Evolutionary conservation across 371 early-diverging fungal genomes (phyloP).

Genomic region (Rhizomucor miehei): DNA sequence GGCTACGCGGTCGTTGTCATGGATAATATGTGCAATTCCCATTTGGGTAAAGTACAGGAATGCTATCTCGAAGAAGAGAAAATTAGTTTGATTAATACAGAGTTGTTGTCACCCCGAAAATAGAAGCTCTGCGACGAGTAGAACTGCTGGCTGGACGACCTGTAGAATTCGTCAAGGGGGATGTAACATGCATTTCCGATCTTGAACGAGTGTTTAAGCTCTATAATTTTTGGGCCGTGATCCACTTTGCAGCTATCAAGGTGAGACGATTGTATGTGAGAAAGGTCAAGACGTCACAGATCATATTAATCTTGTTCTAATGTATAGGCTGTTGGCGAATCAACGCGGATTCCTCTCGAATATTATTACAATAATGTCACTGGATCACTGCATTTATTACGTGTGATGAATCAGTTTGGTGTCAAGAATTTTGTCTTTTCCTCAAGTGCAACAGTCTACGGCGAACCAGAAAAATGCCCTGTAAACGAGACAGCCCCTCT

Average conservation of each 20-base stretch:
- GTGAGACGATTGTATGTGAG: slow-evolving; percentile 8
- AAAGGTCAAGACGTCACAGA: no score
- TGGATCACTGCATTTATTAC: slow-evolving; percentile 73
- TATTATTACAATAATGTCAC: slow-evolving; percentile 90
- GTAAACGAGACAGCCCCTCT: slow-evolving; percentile 61
- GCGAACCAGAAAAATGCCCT: slow-evolving; percentile 54
- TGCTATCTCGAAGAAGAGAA: background rate
- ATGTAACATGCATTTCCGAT: slow-evolving; percentile 38
- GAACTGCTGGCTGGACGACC: slow-evolving; percentile 40
- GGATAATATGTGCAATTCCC: slow-evolving; percentile 75
- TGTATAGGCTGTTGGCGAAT: slow-evolving; percentile 78
- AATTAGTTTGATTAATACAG: background rate
- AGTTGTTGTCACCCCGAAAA: background rate
- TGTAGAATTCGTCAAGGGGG: slow-evolving; percentile 40
- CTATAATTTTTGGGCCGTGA: slow-evolving; percentile 71
- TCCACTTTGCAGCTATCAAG: slow-evolving; percentile 92
- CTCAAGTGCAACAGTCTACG: slow-evolving; percentile 85
- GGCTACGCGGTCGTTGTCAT: slow-evolving; percentile 77
- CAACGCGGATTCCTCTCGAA: slow-evolving; percentile 71
- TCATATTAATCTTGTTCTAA: no score
- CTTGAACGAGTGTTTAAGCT: slow-evolving; percentile 63
- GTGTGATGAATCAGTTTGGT: slow-evolving; percentile 60
- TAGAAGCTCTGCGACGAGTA: slow-evolving; percentile 48
- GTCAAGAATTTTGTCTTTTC: slow-evolving; percentile 83
- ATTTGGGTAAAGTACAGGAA: slow-evolving; percentile 28